Conservation (phyloP, 2,329 filamentous ascomycete species). For the Claviceps sp. region DNA sequence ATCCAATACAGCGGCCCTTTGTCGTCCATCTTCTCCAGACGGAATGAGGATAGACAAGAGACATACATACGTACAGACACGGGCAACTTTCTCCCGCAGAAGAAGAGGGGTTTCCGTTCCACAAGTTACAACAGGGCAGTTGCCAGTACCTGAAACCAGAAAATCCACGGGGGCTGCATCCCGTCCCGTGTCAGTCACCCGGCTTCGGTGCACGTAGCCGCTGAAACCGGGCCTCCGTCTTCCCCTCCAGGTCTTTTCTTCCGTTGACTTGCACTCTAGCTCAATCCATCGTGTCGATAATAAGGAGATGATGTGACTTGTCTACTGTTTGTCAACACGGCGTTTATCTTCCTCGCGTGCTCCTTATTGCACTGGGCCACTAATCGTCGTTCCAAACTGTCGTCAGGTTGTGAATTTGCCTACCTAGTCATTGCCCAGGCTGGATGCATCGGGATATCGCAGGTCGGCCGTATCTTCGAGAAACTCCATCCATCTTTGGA, state of each 20-base stretch:
- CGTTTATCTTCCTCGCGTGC: neutral
- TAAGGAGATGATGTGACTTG: neutral
- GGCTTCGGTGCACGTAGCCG: neutral
- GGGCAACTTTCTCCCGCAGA: too few relatives aligned
- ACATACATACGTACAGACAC: too few relatives aligned
- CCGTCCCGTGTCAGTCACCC: too few relatives aligned
- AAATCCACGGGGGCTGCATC: neutral
- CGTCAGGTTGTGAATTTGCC: neutral
- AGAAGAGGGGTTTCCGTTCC: too few relatives aligned
- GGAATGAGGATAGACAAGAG: too few relatives aligned
- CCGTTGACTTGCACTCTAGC: neutral
- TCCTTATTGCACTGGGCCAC: neutral
- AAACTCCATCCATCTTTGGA: constrained; percentile 83
- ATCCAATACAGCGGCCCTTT: too few relatives aligned
- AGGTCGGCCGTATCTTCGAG: constrained; percentile 84
- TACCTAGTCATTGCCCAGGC: constrained; percentile 14
- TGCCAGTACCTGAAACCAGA: neutral
- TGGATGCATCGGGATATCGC: constrained; percentile 62
- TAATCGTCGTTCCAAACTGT: too few relatives aligned
- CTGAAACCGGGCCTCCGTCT: neutral
- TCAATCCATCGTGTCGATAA: neutral
- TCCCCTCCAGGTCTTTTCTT: neutral
- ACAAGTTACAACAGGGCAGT: neutral
- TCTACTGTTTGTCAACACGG: neutral
- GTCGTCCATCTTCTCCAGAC: too few relatives aligned